Conservation (phyloP, 2,329 filamentous ascomycete genomes). For the Chrysosporium keratinophilum region DNA sequence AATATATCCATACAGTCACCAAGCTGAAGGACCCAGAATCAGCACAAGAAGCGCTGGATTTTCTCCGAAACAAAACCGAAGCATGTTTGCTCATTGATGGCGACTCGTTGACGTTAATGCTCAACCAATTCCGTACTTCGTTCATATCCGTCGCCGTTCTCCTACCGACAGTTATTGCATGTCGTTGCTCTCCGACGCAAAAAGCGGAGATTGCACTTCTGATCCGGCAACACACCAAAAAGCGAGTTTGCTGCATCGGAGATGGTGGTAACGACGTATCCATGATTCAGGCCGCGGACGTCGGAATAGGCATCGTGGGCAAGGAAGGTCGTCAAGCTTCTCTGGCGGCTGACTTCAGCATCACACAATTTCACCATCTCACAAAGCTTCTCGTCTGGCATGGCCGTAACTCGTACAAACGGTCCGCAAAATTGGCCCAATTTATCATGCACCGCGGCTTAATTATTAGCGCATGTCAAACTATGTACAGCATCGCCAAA, state of each 20-base stretch:
- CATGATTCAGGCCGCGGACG: slow-evolving; percentile 98
- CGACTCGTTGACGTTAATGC: slow-evolving; percentile 73
- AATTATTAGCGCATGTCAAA: slow-evolving; percentile 92
- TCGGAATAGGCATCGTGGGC: slow-evolving; percentile 94
- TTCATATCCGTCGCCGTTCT: slow-evolving; percentile 84
- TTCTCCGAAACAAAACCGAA: slow-evolving; percentile 71
- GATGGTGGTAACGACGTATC: slow-evolving; percentile 97
- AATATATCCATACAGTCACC: slow-evolving; percentile 89
- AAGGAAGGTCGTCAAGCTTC: slow-evolving; percentile 95
- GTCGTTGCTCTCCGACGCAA: slow-evolving; percentile 90
- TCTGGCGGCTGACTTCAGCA: slow-evolving; percentile 90
- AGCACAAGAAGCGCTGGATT: slow-evolving; percentile 79
- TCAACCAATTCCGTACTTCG: slow-evolving; percentile 68
- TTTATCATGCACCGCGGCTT: slow-evolving; percentile 97
- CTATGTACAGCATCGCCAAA: slow-evolving; percentile 89
- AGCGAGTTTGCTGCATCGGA: slow-evolving; percentile 93
- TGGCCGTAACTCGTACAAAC: slow-evolving; percentile 92
- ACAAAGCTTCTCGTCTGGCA: slow-evolving; percentile 99
- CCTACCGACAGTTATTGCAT: slow-evolving; percentile 86
- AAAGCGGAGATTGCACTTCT: slow-evolving; percentile 89
- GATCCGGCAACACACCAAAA: slow-evolving; percentile 84
- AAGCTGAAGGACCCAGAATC: slow-evolving; percentile 74
- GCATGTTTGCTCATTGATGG: slow-evolving; percentile 92
- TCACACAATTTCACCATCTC: slow-evolving; percentile 87
- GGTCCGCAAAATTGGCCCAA: slow-evolving; percentile 86